A percentile compares a stretch with the other conserved stretches of the same genome.
Conservation (phyloP, 352 stramenopile species). For the Sclerospora graminicola region DNA sequence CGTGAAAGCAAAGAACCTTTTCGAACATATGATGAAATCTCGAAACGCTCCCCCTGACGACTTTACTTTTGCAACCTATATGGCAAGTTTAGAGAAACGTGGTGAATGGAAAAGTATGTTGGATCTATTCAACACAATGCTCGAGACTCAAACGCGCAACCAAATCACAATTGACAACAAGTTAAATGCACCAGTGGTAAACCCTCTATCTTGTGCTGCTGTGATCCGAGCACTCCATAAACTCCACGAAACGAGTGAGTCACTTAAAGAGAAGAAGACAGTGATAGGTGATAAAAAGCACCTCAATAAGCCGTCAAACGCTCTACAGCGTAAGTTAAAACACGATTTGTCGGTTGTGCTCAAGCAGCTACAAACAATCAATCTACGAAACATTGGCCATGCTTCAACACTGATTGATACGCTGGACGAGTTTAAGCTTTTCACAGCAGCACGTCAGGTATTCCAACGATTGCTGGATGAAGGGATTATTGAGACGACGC, state of each 20-base stretch:
- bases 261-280: constrained; percentile 1
- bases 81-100: constrained; percentile 41
- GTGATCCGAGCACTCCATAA: constrained; percentile 44
- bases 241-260: constrained; percentile 6
- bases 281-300: neutral
- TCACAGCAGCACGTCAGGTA: constrained; percentile 27
- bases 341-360: constrained; percentile 39
- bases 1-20: constrained; percentile 23
- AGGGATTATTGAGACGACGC: constrained; percentile 26
- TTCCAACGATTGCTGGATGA: constrained; percentile 46
- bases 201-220: constrained; percentile 35
- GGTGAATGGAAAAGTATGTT: constrained; percentile 34
- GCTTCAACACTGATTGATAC: constrained; percentile 48
- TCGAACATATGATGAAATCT: constrained; percentile 35
- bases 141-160: constrained; percentile 20
- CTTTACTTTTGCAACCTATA: constrained; percentile 54
- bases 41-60: constrained; percentile 33
- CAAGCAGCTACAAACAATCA: constrained; percentile 27
- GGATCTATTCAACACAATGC: constrained; percentile 49
- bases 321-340: constrained; percentile 15
- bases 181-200: constrained; percentile 20
- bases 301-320: constrained; percentile 1
- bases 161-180: constrained; percentile 1
- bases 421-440: constrained; percentile 40
- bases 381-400: constrained; percentile 35